A percentile compares a stretch with the other conserved stretches of the same genome.
Evolutionary conservation across 2,329 filamentous ascomycete genomes (phyloP).

Genomic region (Magnaporthiopsis poae): DNA sequence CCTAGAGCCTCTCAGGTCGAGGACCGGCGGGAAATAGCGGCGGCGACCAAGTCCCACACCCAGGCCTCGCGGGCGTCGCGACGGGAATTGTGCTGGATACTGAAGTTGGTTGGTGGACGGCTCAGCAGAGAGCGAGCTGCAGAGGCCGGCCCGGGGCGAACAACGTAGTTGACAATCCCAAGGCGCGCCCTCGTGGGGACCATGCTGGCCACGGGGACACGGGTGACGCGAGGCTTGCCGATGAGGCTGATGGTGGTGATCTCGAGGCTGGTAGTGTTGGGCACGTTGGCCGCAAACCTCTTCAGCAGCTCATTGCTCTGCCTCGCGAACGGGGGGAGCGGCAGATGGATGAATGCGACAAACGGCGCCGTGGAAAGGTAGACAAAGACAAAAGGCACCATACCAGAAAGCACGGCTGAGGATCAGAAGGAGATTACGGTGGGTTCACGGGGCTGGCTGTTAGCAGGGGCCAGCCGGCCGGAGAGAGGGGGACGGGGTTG

Average conservation of each 20-base stretch:
- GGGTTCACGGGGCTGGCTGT: no score
- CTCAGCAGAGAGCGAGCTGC: conserved; percentile 14
- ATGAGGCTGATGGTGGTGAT: conserved; percentile 47
- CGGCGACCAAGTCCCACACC: conserved; percentile 26
- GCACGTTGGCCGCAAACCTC: conserved; percentile 39
- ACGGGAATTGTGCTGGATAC: conserved; percentile 19
- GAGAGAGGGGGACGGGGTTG: neutral
- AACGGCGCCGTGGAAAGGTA: conserved; percentile 58
- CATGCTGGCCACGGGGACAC: conserved; percentile 25
- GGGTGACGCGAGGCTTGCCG: conserved; percentile 38
- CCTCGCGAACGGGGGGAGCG: conserved; percentile 56
- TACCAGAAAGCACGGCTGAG: conserved; percentile 47
- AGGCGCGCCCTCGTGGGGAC: conserved; percentile 20
- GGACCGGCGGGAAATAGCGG: conserved; percentile 13
- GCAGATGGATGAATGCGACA: conserved; percentile 62
- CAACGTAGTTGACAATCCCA: conserved; percentile 30
- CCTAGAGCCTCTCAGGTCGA: neutral
- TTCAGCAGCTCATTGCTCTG: conserved; percentile 46
- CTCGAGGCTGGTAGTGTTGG: conserved; percentile 36
- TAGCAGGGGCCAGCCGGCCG: neutral
- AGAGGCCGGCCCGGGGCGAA: conserved; percentile 17
- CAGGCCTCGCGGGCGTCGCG: conserved; percentile 21
- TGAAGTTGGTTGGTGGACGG: conserved; percentile 21
- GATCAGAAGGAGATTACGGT: neutral
- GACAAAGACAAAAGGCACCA: conserved; percentile 56